A percentile compares a stretch with the other conserved stretches of the same genome.
Conservation (phyloP, 495 filamentous ascomycete species). For the Glarea lozoyensis region DNA sequence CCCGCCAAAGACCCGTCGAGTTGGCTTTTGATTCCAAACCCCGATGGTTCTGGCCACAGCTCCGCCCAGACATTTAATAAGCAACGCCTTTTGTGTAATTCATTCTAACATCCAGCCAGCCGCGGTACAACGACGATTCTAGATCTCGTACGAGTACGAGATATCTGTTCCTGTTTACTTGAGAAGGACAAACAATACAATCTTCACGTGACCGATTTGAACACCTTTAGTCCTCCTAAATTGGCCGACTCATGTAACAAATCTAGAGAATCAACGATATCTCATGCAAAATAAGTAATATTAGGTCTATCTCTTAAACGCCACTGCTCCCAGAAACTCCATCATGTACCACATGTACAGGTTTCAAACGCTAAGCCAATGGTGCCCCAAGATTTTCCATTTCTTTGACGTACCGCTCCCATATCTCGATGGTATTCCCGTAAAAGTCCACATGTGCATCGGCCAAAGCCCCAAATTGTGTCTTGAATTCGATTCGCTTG, state of each 20-base stretch:
- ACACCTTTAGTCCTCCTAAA: no score
- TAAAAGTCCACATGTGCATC: conserved; percentile 87
- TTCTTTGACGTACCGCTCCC: conserved; percentile 82
- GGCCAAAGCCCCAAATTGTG: conserved; percentile 72
- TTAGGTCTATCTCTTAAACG: neutral
- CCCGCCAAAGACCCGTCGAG: conserved; percentile 1
- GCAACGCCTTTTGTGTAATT: no score
- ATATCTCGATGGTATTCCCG: conserved; percentile 65
- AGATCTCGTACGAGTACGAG: no score
- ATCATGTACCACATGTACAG: conserved; percentile 68
- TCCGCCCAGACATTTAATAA: conserved; percentile 1
- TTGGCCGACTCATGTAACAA: no score
- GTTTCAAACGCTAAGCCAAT: conserved; percentile 48
- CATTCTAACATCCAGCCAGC: no score
- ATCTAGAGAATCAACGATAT: no score
- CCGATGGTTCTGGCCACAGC: conserved; percentile 2
- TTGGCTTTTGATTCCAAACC: conserved; percentile 8
- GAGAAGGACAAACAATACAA: no score
- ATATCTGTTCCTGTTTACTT: no score
- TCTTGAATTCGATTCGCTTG: conserved; percentile 86
- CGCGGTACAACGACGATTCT: no score
- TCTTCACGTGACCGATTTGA: no score
- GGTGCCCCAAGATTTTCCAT: conserved; percentile 63
- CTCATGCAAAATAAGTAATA: neutral
- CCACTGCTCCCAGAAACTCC: conserved; percentile 39